phyloP scores from a whole-genome alignment of 2,329 filamentous ascomycete species.

The Aspergillus unguis region DNA sequence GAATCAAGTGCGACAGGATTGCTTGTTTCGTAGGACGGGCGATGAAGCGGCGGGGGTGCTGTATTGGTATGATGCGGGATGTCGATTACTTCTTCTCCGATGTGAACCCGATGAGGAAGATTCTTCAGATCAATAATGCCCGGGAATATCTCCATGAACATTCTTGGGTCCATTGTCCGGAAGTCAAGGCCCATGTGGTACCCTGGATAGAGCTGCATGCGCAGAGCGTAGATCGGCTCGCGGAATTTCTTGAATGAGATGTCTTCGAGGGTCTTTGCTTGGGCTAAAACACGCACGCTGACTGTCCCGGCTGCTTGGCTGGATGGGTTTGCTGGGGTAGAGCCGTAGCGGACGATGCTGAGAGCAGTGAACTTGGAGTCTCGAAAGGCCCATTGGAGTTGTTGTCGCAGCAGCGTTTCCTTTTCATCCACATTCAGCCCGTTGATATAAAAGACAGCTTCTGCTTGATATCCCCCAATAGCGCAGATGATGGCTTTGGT shows the following conservation, averaged over 20 bases:
- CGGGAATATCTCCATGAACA: slow-evolving; percentile 1
- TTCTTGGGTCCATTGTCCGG: not conserved
- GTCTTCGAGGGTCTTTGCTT: not conserved
- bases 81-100: not conserved
- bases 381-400: not conserved
- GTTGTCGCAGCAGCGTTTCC: not conserved
- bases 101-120: not conserved
- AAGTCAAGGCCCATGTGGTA: not conserved
- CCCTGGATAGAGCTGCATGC: slow-evolving; percentile 3
- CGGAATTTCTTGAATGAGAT: not conserved
- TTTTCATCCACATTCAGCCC: not conserved
- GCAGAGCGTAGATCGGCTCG: not conserved
- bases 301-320: not conserved
- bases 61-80: not conserved
- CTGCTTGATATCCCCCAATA: not conserved
- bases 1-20: not conserved
- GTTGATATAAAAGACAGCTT: not conserved
- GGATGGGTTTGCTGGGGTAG: not conserved
- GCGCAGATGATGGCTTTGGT: not conserved
- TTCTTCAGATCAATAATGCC: not conserved
- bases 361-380: not conserved
- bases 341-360: not conserved
- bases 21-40: not conserved
- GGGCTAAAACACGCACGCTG: not conserved
- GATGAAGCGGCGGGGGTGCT: not conserved